Base-by-base conservation (phyloP, 768 basidiomycete genomes). In the Leccinum barrowsii region DNA sequence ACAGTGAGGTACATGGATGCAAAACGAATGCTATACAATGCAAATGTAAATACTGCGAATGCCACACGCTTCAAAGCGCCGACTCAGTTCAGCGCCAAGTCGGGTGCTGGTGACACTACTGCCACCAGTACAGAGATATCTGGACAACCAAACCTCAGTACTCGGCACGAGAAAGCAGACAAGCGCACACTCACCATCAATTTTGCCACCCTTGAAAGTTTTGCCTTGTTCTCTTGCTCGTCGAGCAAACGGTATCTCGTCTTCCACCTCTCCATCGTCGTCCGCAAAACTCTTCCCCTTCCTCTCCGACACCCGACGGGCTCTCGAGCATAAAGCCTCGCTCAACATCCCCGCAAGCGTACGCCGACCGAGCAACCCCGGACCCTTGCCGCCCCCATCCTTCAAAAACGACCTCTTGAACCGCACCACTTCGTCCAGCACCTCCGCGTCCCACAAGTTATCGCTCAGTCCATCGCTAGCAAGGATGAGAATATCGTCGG, bases 371-470 rank as follows among this genome's bases (percentile, higher is more conserved):
- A 86, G 68, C 3, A 76, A 44, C 30, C 67, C 64, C 28, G 61
- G 60, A 40, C 65, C 63, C 10, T 40, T 54, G 8, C 63, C 57
- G 5, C 61, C 50, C 15, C 42, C 19, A 35, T 74, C 60, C 59
- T 63, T 67, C 65, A 72, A 57, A 57, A 76, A 77, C 17, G 74
- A 72, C 46, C 65, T 68, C 54, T 79, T 78, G 71, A 89, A 85
- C 37, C 85, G 76, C 15, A 79, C 72, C 22, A 91, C 86, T 69
- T 93, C 92, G 59, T 94, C 92, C 15, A 94, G 73, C 17, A 94
- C 83, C 59, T 94, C 92, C 65, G 87, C 86, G 64, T 93, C 91
- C 88, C 92, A 94, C 22, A 94, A 75, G 66, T 94, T 94, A 71
- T 94, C 92, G 61, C 85, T 84, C 52, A 94, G 75, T 2, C 92